Conservation (phyloP, 1,284 basidiomycete species). For the Athelia psychrophila region DNA sequence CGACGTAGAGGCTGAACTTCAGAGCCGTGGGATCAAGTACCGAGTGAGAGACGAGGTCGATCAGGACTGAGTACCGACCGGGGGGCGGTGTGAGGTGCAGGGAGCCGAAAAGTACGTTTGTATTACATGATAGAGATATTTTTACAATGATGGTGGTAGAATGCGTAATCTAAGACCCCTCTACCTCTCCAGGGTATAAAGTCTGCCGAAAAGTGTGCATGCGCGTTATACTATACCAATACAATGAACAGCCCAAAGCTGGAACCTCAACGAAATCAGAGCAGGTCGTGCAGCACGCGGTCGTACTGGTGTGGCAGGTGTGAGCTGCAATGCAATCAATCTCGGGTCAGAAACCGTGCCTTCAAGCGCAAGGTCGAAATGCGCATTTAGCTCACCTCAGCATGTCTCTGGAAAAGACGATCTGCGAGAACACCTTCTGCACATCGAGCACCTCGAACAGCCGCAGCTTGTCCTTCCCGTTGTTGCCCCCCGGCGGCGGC, state of each 20-base stretch:
- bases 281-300: constrained; percentile 60
- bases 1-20: constrained; percentile 79
- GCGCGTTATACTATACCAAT: too few species aligned
- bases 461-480: constrained; percentile 44
- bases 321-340: constrained; percentile 31
- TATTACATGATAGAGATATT: too few species aligned
- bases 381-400: constrained; percentile 62
- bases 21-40: constrained; percentile 76
- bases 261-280: constrained; percentile 36
- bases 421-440: constrained; percentile 75
- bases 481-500: not conserved
- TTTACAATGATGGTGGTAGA: too few species aligned
- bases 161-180: too few species aligned
- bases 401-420: constrained; percentile 81
- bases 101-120: too few species aligned
- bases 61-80: constrained; percentile 47
- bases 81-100: too few species aligned
- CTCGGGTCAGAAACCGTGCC: not conserved
- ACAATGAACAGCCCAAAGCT: too few species aligned
- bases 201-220: too few species aligned
- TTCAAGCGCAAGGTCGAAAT: not conserved
- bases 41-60: constrained; percentile 76
- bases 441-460: constrained; percentile 74
- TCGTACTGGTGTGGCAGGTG: constrained; percentile 70
- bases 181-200: too few species aligned